Evolutionary conservation across 352 stramenopile species (phyloP).

Genomic region (Phytopythium sindhum): DNA sequence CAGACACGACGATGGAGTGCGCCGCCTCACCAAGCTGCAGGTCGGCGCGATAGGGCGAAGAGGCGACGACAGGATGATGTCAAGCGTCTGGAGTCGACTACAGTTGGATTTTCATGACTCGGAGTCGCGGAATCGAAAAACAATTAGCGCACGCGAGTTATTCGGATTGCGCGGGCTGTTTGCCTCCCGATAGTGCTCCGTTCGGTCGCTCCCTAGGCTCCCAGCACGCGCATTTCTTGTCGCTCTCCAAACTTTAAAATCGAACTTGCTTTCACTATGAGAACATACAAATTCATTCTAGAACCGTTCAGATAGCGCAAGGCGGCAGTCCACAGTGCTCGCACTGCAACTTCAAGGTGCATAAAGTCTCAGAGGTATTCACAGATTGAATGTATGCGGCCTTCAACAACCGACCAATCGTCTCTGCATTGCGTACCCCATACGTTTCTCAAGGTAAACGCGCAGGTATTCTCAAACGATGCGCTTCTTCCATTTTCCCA

Average conservation of each 20-base stretch:
- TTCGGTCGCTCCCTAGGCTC: neutral
- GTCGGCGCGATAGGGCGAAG: neutral
- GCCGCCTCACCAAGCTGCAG: neutral
- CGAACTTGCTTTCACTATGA: conserved; percentile 3
- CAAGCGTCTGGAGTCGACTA: neutral
- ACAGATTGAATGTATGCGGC: conserved; percentile 11
- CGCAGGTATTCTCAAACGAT: neutral
- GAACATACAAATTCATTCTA: neutral
- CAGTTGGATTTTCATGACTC: neutral
- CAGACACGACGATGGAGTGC: neutral
- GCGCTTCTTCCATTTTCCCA: conserved; percentile 2
- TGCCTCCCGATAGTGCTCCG: neutral
- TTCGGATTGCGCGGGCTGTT: conserved; percentile 5
- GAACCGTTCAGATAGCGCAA: neutral
- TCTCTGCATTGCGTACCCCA: conserved; percentile 8
- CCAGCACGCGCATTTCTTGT: conserved; percentile 5
- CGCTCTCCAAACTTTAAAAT: neutral
- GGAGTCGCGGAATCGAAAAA: neutral
- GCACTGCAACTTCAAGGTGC: conserved; percentile 39
- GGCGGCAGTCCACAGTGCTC: neutral
- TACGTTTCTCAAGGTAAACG: neutral
- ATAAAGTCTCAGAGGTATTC: conserved; percentile 35
- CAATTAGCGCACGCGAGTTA: conserved; percentile 8
- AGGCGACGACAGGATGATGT: neutral
- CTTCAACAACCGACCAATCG: conserved; percentile 32